These are phyloP conservation scores for Yarrowia sp. DNA, from an alignment of 805 yeast genomes.

Conservation along the genomic window DNA sequence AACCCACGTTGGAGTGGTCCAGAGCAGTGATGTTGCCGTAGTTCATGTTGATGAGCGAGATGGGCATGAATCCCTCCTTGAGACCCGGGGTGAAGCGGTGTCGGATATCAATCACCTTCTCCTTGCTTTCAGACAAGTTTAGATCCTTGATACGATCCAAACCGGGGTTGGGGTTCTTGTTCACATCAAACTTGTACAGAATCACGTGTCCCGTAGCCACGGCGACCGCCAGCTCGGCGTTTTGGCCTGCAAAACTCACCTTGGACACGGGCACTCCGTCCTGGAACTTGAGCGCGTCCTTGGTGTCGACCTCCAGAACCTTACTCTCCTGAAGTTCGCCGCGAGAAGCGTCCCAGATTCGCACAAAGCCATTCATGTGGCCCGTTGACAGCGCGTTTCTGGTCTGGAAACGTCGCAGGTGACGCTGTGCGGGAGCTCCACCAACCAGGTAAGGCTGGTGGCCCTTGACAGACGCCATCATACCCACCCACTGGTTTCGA, in stretches of 20 bases:
- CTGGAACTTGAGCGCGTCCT: conserved; percentile 55
- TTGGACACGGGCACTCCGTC: conserved; percentile 57
- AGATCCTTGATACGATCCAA: conserved; percentile 28
- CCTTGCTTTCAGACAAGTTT: conserved; percentile 14
- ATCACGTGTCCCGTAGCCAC: conserved; percentile 74
- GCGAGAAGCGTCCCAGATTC: conserved; percentile 82
- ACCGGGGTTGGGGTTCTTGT: conserved; percentile 48
- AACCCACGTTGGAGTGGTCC: conserved; percentile 77
- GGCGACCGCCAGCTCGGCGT: conserved; percentile 76
- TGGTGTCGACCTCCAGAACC: conserved; percentile 65
- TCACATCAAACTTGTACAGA: conserved; percentile 71
- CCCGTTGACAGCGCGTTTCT: conserved; percentile 78
- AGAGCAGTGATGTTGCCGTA: conserved; percentile 65
- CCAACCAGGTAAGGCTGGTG: conserved; percentile 68
- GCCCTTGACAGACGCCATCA: conserved; percentile 58
- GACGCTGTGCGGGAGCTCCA: conserved; percentile 70
- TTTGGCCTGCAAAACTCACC: conserved; percentile 78
- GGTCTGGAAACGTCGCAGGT: conserved; percentile 57
- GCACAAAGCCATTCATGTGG: conserved; percentile 78
- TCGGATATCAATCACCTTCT: conserved; percentile 54
- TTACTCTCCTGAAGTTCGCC: conserved; percentile 69
- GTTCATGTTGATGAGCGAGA: conserved; percentile 55
- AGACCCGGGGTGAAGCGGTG: conserved; percentile 60
- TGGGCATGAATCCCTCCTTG: conserved; percentile 69
- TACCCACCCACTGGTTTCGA: conserved; percentile 78